Base-by-base conservation (phyloP, 345 rosid species). In the Cardamine chenopodiifolia region DNA sequence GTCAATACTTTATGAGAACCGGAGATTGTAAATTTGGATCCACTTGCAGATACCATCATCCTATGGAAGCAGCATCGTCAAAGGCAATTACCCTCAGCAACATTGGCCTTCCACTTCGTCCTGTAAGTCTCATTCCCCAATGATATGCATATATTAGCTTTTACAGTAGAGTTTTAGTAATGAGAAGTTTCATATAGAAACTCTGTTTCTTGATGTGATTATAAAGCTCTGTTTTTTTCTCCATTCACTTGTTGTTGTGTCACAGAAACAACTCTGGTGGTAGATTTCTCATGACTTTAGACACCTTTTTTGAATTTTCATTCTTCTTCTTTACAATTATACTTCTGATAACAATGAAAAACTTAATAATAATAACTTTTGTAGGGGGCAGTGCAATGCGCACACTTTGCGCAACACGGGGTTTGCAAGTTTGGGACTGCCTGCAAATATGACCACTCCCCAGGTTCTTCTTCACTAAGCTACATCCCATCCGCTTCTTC, bases 21-120 rank as follows among this genome's bases (percentile, higher is more conserved):
- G 93, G 97, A 19, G 90, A 90, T 15, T 95, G 99, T 84, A 92
- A 83, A 84, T 92, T 80, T 25, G 94, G 97, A 71, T 82, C 92
- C 31, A 86, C 89, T 0, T 92, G 99, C 85, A 90, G 80, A 87
- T 95, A 83, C 77, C 97, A 95, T 84, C 99, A 95, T 75, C 99
- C 98, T 10, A 85, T 79, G 12, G 92, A 87, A 61, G 72, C 78
- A 70, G 60, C 77, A 26, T 76, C 81, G 5, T 83, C 86, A 32
- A 86, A 82, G 73, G 55, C 83, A 34, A 81, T 80, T 20, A 57
- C 75, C 48, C 84, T 90, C 68, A 88, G 89, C 79, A 86, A 92
- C 61, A 54, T 83, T 42, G 97, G 96, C 70, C 88, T 90, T 72
- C 97, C 99, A 50, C 60, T 90, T 76, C 97, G 90, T 64, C 92